Evolutionary conservation across 2,329 filamentous ascomycete species (phyloP), one percentile per base, ranked within the genome.

Genomic region (Scedosporium aurantiacum): DNA sequence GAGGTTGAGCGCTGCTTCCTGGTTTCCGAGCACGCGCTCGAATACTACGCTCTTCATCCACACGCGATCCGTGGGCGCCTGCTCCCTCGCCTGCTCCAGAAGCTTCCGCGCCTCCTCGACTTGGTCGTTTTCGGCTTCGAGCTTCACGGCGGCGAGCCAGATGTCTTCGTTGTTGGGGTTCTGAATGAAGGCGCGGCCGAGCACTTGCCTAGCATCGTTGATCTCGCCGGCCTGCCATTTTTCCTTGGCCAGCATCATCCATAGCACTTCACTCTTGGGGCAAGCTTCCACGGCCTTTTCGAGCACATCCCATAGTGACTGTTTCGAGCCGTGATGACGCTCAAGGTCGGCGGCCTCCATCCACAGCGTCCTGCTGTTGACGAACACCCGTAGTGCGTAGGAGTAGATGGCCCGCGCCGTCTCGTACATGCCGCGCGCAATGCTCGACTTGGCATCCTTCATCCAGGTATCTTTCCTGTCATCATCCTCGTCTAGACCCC

Each of bases 161-260:
- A 99, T 97, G 71, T 97, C 91, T 73, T 99, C 94, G 75, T 96
- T 97, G 72, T 95, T 92, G 1, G 91, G 91, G 68, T 97, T 95
- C 71, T 96, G 90, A 67, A 93, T 88, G 79, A 99, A 99, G 4
- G 93, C 94, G 65, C 88, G 85, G 28, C 86, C 93, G 16, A 99
- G 83, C 1, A 97, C 91, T 64, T 86, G 81, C 61, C 94, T 84
- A 12, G 94, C 92, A 64, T 90, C 90, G 70, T 96, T 88, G 54
- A 96, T 86, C 68, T 96, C 88, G 58, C 91, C 91, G 2, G 88
- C 84, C 69, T 94, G 85, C 90, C 91, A 94, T 70, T 92, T 96
- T 76, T 97, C 94, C 74, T 93, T 90, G 41, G 93, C 94, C 60
- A 97, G 86, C 79, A 95, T 89, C 81, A 99, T 88, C 94, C 94